Conservation (phyloP, 2,329 filamentous ascomycete species). For the Byssothecium circinans region DNA sequence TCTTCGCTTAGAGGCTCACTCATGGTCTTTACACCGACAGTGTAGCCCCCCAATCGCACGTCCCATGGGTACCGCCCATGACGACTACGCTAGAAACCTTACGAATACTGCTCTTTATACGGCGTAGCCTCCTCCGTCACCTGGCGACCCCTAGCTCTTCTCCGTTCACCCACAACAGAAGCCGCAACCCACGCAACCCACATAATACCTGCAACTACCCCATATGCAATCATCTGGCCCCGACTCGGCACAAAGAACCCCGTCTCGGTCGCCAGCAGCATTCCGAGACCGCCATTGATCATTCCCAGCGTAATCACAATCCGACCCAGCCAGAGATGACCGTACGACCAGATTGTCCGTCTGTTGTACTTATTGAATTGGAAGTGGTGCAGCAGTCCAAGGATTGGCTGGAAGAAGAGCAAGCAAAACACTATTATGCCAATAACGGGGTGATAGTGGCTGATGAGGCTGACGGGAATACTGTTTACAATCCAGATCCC, state of each 20-base stretch:
- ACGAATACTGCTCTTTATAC: conserved; percentile 21
- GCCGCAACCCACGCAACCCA: conserved; percentile 37
- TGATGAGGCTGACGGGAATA: conserved; percentile 23
- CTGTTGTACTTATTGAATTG: conserved; percentile 51
- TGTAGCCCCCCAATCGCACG: neutral
- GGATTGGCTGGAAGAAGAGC: conserved; percentile 58
- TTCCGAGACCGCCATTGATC: conserved; percentile 58
- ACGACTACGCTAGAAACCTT: neutral
- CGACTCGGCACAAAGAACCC: conserved; percentile 26
- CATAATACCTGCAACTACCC: conserved; percentile 37
- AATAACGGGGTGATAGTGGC: conserved; percentile 55
- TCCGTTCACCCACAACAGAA: conserved; percentile 33
- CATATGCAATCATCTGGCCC: conserved; percentile 37
- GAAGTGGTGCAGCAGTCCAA: conserved; percentile 56
- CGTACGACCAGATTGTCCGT: conserved; percentile 51
- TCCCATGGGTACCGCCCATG: neutral
- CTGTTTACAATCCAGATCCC: conserved; percentile 54
- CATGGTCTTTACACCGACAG: neutral
- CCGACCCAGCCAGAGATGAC: conserved; percentile 59
- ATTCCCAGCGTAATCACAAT: conserved; percentile 54
- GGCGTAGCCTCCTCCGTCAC: conserved; percentile 13
- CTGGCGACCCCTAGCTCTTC: conserved; percentile 14
- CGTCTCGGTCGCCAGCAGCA: conserved; percentile 33
- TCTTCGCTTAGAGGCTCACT: neutral
- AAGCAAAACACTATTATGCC: conserved; percentile 54